Percentiles rank a stretch among this genome's conserved stretches.
Evolutionary conservation across 2,329 filamentous ascomycete genomes (phyloP).

Genomic region (Xylaria polymorpha): DNA sequence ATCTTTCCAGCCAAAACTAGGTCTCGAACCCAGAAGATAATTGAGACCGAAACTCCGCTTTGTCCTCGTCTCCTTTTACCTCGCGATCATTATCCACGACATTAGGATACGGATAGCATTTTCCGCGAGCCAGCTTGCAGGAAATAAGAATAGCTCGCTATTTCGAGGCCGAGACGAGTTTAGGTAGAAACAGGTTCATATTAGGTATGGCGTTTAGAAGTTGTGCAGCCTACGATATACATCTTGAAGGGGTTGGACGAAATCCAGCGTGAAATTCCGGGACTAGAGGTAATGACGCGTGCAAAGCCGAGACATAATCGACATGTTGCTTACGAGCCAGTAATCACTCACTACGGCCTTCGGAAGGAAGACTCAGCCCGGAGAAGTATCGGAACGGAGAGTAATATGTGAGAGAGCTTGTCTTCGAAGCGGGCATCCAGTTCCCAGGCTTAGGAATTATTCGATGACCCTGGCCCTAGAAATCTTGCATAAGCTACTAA

Average conservation of each 20-base stretch:
- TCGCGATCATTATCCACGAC: background rate
- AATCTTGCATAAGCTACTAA: no score
- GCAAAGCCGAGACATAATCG: constrained; percentile 27
- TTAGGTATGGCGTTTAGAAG: background rate
- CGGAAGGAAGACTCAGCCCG: background rate
- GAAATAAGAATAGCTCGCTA: constrained; percentile 19
- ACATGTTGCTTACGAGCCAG: background rate
- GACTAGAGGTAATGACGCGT: background rate
- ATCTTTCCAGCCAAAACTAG: background rate
- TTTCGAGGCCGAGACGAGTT: background rate
- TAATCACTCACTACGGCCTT: background rate
- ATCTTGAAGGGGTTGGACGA: background rate
- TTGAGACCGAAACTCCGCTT: constrained; percentile 3
- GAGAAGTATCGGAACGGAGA: background rate
- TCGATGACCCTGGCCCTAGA: background rate
- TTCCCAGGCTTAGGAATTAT: background rate
- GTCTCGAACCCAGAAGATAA: background rate
- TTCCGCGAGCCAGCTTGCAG: background rate
- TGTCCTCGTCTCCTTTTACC: background rate
- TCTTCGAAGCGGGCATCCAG: background rate
- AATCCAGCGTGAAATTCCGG: background rate
- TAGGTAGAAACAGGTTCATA: background rate
- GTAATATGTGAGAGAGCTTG: background rate
- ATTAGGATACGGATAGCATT: constrained; percentile 3
- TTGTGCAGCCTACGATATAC: background rate